Base-by-base conservation (phyloP, 345 rosid species). In the Murraya koenigii region DNA sequence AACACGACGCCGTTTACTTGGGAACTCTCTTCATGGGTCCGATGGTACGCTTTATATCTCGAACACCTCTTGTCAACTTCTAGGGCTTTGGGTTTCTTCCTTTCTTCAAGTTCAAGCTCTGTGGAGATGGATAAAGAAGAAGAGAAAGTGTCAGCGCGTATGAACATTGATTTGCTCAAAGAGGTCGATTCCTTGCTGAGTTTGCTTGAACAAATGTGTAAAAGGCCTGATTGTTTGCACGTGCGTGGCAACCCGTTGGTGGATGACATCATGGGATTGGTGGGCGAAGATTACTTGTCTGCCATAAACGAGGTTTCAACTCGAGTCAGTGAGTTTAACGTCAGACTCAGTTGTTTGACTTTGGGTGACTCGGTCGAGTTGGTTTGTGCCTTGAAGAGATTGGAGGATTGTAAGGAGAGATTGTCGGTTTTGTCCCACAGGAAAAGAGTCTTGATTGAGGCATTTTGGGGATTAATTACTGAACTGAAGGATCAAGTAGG, bases 21-120 rank as follows among this genome's bases (percentile, higher is more conserved):
- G 97, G 95, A 95, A 68, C 88, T 93, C 47, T 93, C 97, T 66
- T 88, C 92, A 15, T 93, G 95, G 97, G 90, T 92, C 56, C 83
- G 95, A 84, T 95, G 98, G 98, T 91, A 80, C 62, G 92, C 90
- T 66, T 71, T 84, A 19, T 93, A 91, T 62, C 88, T 95, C 7
- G 98, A 93, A 81, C 80, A 83, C 68, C 82, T 93, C 8, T 71
- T 95, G 60, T 85, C 92, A 36, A 83, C 91, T 5, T 93, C 94
- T n/a, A 87, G 95, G 75, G 65, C 81, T 66, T 69, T 95, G 65
- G 97, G 95, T 2, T 95, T 84, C 79, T 85, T 93, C 78, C 74
- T 90, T 2, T 78, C 90, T 80, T 91, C 97, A 79, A 72, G 80
- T 25, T 90, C 89, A 58, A 82, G 80, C 74, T 79, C 88, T 22